phyloP scores from a whole-genome alignment of 306 rosid species.

The Cucumis cinereus region DNA sequence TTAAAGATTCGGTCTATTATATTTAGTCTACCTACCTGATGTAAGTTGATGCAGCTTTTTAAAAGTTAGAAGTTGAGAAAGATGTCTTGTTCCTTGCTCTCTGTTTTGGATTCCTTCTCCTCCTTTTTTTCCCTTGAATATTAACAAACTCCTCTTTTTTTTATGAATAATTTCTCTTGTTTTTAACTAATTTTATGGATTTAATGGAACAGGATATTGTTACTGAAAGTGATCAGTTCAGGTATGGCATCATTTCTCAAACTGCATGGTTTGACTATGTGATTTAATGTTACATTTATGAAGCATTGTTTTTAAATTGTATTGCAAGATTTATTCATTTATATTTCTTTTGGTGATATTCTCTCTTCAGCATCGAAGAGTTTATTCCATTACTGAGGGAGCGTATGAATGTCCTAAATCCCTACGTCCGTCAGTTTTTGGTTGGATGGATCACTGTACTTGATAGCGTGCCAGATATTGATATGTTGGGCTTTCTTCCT shows the following conservation, averaged over 20 bases:
- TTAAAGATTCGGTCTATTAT: neutral
- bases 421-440: conserved; percentile 97
- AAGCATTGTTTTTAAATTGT: conserved; percentile 7
- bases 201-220: conserved; percentile 82
- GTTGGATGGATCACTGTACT: conserved; percentile 99
- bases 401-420: conserved; percentile 97
- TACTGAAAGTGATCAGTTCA: conserved; percentile 98
- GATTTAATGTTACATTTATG: conserved; percentile 10
- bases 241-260: conserved; percentile 35
- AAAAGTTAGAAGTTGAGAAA: neutral
- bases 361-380: conserved; percentile 74
- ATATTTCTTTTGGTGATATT: conserved; percentile 7
- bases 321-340: neutral
- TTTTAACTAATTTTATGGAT: conserved; percentile 23
- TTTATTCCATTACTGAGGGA: conserved; percentile 96
- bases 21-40: neutral
- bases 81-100: neutral
- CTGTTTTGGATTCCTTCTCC: neutral
- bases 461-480: conserved; percentile 97
- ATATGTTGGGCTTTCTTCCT: conserved; percentile 63
- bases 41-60: neutral
- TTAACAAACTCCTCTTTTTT: neutral
- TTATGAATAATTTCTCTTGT: neutral
- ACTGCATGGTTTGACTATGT: conserved; percentile 13
- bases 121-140: neutral